These are phyloP conservation scores for Spizellomyces sp. DNA, from an alignment of 192 early-diverging fungal species.

Conservation along the genomic window DNA sequence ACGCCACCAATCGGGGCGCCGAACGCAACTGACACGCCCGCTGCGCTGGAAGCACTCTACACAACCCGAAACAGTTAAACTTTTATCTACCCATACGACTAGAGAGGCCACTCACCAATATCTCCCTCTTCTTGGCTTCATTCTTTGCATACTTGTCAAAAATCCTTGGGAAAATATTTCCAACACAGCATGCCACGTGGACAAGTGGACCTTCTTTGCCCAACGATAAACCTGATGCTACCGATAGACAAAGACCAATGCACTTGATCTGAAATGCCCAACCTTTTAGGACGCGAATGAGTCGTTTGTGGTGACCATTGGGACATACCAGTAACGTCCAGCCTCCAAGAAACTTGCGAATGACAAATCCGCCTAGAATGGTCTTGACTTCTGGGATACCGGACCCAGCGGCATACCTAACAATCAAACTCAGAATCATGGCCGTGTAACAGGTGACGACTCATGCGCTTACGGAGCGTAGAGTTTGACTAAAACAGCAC, in stretches of 20 bases:
- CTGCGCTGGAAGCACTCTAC: conserved; percentile 74
- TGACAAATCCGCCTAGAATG: conserved; percentile 95
- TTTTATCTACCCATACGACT: too few species aligned
- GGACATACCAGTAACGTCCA: conserved; percentile 77
- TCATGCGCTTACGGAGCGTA: conserved; percentile 41
- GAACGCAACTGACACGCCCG: conserved; percentile 97
- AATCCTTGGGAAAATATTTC: conserved; percentile 79
- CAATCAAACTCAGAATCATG: background rate
- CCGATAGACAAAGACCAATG: conserved; percentile 66
- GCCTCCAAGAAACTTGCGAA: conserved; percentile 87
- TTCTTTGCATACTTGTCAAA: conserved; percentile 81
- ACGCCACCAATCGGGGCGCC: conserved; percentile 94
- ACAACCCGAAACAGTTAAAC: background rate
- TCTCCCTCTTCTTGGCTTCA: conserved; percentile 63
- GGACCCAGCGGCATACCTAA: conserved; percentile 66
- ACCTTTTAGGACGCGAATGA: background rate
- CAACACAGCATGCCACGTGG: conserved; percentile 92
- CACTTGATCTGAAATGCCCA: conserved; percentile 61
- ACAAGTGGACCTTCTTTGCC: conserved; percentile 87
- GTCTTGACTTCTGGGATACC: conserved; percentile 93
- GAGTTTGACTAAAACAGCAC: conserved; percentile 43
- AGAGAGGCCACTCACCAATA: conserved; percentile 33
- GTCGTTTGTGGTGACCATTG: background rate
- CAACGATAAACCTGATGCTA: conserved; percentile 51
- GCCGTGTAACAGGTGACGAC: background rate